phyloP scores from a whole-genome alignment of 1,284 basidiomycete genomes.

The Stygiomarasmius scandens region DNA sequence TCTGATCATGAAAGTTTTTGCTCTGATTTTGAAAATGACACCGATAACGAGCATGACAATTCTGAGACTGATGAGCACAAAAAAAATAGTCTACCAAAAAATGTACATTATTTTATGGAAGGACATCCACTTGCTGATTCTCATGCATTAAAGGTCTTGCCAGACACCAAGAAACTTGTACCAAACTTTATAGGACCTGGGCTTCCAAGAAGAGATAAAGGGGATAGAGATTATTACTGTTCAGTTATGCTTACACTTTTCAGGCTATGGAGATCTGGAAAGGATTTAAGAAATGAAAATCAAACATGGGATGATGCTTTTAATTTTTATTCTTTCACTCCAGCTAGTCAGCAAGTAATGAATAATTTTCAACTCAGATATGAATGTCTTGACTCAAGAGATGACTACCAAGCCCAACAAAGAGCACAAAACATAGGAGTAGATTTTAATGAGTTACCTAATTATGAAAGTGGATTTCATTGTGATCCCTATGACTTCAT shows the following conservation, averaged over 20 bases:
- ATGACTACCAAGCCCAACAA: conserved; percentile 23
- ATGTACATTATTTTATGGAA: not conserved
- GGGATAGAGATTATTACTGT: conserved; percentile 11
- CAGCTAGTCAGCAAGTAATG: not conserved
- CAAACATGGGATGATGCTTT: conserved; percentile 19
- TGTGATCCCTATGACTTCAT: not conserved
- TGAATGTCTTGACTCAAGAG: conserved; percentile 28
- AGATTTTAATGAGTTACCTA: not conserved
- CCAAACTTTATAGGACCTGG: not conserved
- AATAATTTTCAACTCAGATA: conserved; percentile 27
- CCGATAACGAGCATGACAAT: not conserved
- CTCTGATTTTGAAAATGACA: not conserved
- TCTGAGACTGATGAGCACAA: not conserved
- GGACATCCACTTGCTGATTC: not conserved
- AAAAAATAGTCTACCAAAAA: conserved; percentile 7
- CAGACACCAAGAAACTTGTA: not conserved
- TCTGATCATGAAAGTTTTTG: not conserved
- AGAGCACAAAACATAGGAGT: conserved; percentile 5
- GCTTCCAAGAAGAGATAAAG: not conserved
- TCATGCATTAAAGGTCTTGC: not conserved
- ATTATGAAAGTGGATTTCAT: not conserved
- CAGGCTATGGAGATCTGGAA: conserved; percentile 19
- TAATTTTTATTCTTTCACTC: not conserved
- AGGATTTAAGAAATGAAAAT: conserved; percentile 14
- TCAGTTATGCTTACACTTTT: conserved; percentile 12